phyloP scores from a whole-genome alignment of 2,329 filamentous ascomycete species.

The Amauroascus verrucosus region DNA sequence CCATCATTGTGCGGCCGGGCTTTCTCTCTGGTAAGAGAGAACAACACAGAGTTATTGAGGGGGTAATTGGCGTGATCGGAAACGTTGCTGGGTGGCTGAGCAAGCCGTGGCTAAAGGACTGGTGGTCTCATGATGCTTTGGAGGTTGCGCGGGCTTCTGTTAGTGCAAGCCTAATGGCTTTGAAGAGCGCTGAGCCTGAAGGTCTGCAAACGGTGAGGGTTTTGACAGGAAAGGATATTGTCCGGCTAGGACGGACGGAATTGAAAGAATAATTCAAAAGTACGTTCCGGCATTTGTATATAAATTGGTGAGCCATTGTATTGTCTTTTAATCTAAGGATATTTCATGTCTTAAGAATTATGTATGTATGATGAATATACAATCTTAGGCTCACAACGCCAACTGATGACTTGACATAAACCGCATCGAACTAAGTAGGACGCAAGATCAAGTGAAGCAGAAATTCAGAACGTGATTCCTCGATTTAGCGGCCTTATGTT shows the following conservation, averaged over 20 bases:
- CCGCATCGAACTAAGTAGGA: neutral
- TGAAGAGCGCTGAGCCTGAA: conserved; percentile 31
- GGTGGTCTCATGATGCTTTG: conserved; percentile 54
- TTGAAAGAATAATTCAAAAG: conserved; percentile 17
- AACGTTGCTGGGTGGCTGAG: conserved; percentile 46
- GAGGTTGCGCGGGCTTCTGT: conserved; percentile 34
- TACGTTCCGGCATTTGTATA: neutral
- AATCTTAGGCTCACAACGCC: neutral
- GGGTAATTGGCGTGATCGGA: conserved; percentile 47
- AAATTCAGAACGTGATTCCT: neutral
- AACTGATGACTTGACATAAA: neutral
- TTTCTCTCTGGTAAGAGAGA: conserved; percentile 63
- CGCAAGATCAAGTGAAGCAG: no score
- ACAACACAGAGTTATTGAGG: conserved; percentile 50
- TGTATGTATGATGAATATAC: neutral
- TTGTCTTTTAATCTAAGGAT: neutral
- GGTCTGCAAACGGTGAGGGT: conserved; percentile 35
- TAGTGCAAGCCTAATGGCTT: conserved; percentile 31
- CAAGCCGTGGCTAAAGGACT: conserved; percentile 48
- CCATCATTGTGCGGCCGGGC: conserved; percentile 64
- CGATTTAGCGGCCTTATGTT: neutral
- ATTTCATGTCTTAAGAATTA: neutral
- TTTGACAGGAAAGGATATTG: conserved; percentile 31
- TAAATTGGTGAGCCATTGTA: neutral
- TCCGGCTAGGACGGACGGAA: conserved; percentile 23